Percentiles rank a stretch among this genome's conserved stretches.
phyloP scores from a whole-genome alignment of 495 filamentous ascomycete genomes.

The Daldinia vernicosa region DNA sequence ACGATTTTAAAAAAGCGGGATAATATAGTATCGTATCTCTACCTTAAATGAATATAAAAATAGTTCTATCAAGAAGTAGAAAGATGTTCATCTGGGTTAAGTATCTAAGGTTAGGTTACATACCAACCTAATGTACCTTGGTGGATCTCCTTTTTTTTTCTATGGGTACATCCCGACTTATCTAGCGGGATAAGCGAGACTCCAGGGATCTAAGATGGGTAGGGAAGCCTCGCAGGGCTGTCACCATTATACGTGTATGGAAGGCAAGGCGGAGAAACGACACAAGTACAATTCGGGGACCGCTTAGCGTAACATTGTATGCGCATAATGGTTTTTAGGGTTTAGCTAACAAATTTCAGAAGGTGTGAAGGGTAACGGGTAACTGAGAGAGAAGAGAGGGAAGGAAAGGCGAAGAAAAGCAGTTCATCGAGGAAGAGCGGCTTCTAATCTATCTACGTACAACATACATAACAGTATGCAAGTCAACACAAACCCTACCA shows the following conservation, averaged over 20 bases:
- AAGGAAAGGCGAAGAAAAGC: background rate
- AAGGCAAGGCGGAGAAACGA: conserved; percentile 20
- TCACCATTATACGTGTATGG: conserved; percentile 31
- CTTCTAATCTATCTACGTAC: background rate
- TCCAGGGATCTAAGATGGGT: conserved; percentile 6
- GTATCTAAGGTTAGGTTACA: too few relatives aligned
- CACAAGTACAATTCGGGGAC: background rate
- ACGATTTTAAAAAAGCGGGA: too few relatives aligned
- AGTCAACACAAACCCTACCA: conserved; percentile 18
- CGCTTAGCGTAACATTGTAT: background rate
- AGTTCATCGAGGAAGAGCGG: background rate
- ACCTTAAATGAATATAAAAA: too few relatives aligned
- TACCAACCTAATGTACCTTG: background rate
- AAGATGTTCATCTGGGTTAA: too few relatives aligned
- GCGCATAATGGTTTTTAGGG: background rate
- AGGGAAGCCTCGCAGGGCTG: conserved; percentile 30
- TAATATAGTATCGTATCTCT: too few relatives aligned
- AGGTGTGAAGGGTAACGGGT: background rate
- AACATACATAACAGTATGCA: conserved; percentile 4
- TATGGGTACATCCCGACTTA: background rate
- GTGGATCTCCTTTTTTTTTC: background rate
- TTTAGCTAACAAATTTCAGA: background rate
- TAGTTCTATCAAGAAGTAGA: too few relatives aligned
- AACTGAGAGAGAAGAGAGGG: background rate
- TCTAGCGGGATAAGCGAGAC: conserved; percentile 8